phyloP scores from a whole-genome alignment of 2,329 filamentous ascomycete species.

The Botrytis fragariae region DNA sequence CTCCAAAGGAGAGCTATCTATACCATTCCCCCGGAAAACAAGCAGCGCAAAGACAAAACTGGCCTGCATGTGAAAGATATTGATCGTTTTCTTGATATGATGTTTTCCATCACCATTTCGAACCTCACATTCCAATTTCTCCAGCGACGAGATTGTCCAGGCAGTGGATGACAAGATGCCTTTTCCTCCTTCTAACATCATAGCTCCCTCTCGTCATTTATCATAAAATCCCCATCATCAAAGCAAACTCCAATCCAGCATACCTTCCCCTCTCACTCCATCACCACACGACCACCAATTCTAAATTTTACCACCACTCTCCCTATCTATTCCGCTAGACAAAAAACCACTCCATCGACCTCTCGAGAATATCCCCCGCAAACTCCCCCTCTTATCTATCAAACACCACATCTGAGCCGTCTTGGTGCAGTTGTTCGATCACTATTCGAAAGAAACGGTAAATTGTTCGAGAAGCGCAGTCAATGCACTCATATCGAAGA shows the following conservation, averaged over 20 bases:
- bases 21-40: constrained; percentile 46
- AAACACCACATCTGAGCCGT: too few species aligned
- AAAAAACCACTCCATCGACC: too few species aligned
- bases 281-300: too few species aligned
- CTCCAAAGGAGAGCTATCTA: constrained; percentile 45
- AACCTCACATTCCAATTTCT: neutral
- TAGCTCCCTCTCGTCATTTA: neutral
- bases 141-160: constrained; percentile 43
- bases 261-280: too few species aligned
- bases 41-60: constrained; percentile 42
- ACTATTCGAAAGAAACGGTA: neutral
- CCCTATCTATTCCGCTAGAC: too few species aligned
- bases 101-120: constrained; percentile 22
- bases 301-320: too few species aligned
- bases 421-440: too few species aligned
- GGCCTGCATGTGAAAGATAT: constrained; percentile 45
- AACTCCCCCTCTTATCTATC: too few species aligned
- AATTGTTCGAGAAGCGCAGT: neutral
- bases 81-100: constrained; percentile 46
- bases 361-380: too few species aligned
- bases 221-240: constrained; percentile 20
- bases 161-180: constrained; percentile 47
- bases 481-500: neutral
- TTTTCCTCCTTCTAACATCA: constrained; percentile 21
- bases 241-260: neutral